phyloP scores from a whole-genome alignment of 2,329 filamentous ascomycete species.

The Orbilia brochopaga region DNA sequence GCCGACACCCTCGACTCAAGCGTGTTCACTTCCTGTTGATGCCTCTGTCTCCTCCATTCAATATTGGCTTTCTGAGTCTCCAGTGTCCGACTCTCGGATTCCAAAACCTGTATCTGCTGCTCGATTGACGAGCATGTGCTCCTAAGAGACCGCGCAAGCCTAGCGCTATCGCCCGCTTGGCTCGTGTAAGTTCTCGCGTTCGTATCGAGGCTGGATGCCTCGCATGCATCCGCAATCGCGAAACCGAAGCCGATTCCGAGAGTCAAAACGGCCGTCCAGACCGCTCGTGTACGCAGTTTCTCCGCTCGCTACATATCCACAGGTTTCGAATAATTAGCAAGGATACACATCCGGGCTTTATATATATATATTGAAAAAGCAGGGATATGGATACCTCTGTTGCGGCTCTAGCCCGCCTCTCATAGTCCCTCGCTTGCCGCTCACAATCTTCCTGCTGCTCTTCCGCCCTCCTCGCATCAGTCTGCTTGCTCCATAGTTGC shows the following conservation, averaged over 20 bases:
- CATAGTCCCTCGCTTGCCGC: conserved; percentile 8
- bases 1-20: conserved; percentile 16
- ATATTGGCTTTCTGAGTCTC: conserved; percentile 28
- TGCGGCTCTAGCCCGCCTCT: conserved; percentile 12
- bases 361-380: no score
- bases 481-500: conserved; percentile 8
- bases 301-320: conserved; percentile 8
- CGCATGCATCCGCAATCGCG: conserved; percentile 17
- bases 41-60: conserved; percentile 24
- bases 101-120: conserved; percentile 14
- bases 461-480: conserved; percentile 5
- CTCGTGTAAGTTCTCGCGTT: conserved; percentile 15
- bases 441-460: conserved; percentile 1
- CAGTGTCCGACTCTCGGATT: conserved; percentile 17
- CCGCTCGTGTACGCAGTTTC: conserved; percentile 16
- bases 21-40: conserved; percentile 12
- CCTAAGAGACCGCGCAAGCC: conserved; percentile 9
- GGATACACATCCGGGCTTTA: not conserved
- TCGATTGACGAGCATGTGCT: conserved; percentile 25
- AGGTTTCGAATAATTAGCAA: not conserved
- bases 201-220: conserved; percentile 19
- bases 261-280: conserved; percentile 32
- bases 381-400: conserved; percentile 2
- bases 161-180: conserved; percentile 10
- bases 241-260: conserved; percentile 20